phyloP scores from a whole-genome alignment of 768 basidiomycete genomes.

The Xerocomus brunneocitrinus region DNA sequence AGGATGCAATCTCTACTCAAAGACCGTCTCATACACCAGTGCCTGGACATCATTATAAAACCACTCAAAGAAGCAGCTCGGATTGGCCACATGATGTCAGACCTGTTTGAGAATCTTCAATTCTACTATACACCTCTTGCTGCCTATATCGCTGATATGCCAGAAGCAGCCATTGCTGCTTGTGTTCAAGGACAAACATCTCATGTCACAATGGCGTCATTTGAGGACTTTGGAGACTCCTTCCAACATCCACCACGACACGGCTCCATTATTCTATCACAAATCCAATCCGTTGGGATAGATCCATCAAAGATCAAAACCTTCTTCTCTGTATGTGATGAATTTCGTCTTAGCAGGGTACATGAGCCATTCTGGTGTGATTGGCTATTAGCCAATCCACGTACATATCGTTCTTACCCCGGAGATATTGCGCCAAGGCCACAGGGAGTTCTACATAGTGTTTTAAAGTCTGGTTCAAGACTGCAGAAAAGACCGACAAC shows the following conservation, averaged over 20 bases:
- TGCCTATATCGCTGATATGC: slow-evolving; percentile 23
- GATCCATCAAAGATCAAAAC: too few species aligned
- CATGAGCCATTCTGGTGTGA: too few species aligned
- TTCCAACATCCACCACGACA: slow-evolving; percentile 34
- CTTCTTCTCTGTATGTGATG: too few species aligned
- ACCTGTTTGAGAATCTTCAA: neutral
- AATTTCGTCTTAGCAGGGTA: neutral
- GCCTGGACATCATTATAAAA: neutral
- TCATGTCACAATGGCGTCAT: slow-evolving; percentile 28
- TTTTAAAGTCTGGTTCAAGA: too few species aligned
- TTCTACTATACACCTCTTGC: neutral
- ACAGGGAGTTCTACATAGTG: too few species aligned
- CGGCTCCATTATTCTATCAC: slow-evolving; percentile 35
- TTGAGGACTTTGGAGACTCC: slow-evolving; percentile 29
- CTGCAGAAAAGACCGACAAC: too few species aligned
- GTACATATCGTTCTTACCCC: too few species aligned
- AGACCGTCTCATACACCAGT: neutral
- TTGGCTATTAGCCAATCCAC: too few species aligned
- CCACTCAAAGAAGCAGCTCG: neutral
- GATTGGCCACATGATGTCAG: neutral
- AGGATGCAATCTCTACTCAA: neutral
- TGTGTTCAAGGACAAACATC: slow-evolving; percentile 31
- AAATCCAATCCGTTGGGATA: slow-evolving; percentile 21
- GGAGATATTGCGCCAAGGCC: too few species aligned
- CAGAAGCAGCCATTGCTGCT: slow-evolving; percentile 26